phyloP scores from a whole-genome alignment of 2,329 filamentous ascomycete genomes.

The Pseudogymnoascus sp. region DNA sequence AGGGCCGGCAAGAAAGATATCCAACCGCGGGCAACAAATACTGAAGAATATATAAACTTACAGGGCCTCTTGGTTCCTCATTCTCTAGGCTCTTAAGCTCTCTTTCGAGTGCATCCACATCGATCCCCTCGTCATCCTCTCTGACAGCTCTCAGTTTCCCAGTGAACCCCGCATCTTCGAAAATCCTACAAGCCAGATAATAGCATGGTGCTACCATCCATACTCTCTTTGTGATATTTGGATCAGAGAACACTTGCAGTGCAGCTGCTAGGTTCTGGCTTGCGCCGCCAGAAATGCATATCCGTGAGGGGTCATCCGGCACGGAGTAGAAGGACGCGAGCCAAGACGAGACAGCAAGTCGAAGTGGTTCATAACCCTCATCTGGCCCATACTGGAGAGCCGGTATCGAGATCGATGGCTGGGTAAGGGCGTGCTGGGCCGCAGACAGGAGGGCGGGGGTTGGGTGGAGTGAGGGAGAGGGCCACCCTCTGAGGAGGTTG shows the following conservation, averaged over 20 bases:
- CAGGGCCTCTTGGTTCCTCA: constrained; percentile 10
- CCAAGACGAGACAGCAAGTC: constrained; percentile 50
- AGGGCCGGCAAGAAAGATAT: not conserved
- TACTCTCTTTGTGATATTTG: constrained; percentile 50
- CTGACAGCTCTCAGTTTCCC: constrained; percentile 49
- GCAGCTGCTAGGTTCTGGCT: constrained; percentile 56
- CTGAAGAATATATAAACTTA: not conserved
- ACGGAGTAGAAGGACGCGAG: constrained; percentile 46
- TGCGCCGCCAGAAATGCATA: constrained; percentile 58
- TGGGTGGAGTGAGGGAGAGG: constrained; percentile 41
- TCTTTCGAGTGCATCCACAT: constrained; percentile 44
- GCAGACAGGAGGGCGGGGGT: constrained; percentile 42
- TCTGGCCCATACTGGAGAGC: constrained; percentile 57
- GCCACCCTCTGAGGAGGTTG: constrained; percentile 27
- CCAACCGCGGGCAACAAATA: not conserved
- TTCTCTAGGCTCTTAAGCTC: constrained; percentile 31
- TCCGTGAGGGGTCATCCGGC: constrained; percentile 35
- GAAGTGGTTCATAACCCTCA: constrained; percentile 44
- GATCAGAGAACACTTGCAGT: constrained; percentile 56
- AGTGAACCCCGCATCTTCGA: constrained; percentile 55
- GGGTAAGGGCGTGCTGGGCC: constrained; percentile 40
- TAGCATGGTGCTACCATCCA: constrained; percentile 61
- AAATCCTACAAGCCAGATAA: constrained; percentile 55
- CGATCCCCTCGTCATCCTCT: constrained; percentile 54
- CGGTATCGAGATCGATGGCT: constrained; percentile 37